phyloP scores from a whole-genome alignment of 139 green algal species.

The Tetraselmis striata region DNA sequence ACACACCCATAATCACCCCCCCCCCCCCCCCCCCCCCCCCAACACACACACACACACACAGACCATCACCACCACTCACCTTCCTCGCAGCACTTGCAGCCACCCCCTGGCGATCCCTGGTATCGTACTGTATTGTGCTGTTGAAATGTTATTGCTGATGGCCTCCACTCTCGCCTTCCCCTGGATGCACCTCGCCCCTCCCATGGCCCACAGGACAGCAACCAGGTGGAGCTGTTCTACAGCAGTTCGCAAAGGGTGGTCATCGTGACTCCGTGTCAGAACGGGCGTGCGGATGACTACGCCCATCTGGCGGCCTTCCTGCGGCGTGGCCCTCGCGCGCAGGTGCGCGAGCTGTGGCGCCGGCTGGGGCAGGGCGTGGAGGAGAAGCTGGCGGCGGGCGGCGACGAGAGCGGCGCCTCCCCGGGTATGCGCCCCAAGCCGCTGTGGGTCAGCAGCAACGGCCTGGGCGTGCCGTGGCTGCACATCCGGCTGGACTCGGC shows the following conservation, averaged over 20 bases:
- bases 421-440: not conserved
- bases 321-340: too few species aligned
- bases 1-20: too few species aligned
- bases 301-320: not conserved
- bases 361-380: not conserved
- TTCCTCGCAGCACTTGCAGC: too few species aligned
- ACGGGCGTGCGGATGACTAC: not conserved
- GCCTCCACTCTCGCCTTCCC: too few species aligned
- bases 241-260: not conserved
- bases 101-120: too few species aligned
- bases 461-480: slow-evolving; percentile 13
- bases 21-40: too few species aligned
- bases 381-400: not conserved
- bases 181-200: too few species aligned
- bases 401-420: not conserved
- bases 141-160: too few species aligned
- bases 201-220: not conserved
- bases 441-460: slow-evolving; percentile 14
- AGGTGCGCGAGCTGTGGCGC: not conserved
- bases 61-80: too few species aligned
- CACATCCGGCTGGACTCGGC: slow-evolving; percentile 11
- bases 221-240: not conserved
- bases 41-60: too few species aligned
- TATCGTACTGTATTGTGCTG: too few species aligned
- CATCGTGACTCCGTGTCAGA: not conserved